Percentiles rank a stretch among this genome's conserved stretches.
Conservation (phyloP, 1,284 basidiomycete genomes). For the Sporisorium sorghi region DNA sequence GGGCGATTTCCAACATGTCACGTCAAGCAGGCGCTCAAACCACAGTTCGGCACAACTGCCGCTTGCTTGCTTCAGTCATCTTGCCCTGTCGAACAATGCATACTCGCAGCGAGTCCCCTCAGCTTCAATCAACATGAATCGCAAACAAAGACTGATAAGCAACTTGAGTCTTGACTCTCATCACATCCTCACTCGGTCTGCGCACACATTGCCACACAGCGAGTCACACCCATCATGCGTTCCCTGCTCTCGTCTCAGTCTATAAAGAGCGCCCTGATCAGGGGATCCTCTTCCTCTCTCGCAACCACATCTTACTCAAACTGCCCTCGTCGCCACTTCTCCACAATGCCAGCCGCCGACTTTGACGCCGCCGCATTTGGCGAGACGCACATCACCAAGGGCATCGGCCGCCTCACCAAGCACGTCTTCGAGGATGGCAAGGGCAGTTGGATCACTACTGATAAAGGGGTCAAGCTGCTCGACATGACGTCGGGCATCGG, state of each 20-base stretch:
- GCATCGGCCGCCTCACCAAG: slow-evolving; percentile 62
- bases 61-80: too few relatives aligned
- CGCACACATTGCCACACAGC: neutral
- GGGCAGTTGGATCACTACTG: slow-evolving; percentile 61
- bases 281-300: slow-evolving; percentile 1
- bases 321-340: slow-evolving; percentile 7
- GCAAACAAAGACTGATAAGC: neutral
- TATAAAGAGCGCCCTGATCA: slow-evolving; percentile 33
- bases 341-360: slow-evolving; percentile 38
- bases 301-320: neutral
- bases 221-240: slow-evolving; percentile 13
- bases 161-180: neutral
- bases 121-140: too few relatives aligned
- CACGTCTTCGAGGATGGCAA: slow-evolving; percentile 61
- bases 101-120: neutral
- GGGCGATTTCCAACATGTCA: neutral
- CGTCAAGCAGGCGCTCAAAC: slow-evolving; percentile 5
- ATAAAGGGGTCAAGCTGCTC: slow-evolving; percentile 59
- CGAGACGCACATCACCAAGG: slow-evolving; percentile 61
- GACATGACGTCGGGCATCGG: slow-evolving; percentile 67
- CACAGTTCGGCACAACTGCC: neutral
- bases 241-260: slow-evolving; percentile 20
- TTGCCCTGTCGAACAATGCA: neutral
- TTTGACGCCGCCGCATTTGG: slow-evolving; percentile 59
- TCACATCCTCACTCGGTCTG: neutral